phyloP scores from a whole-genome alignment of 768 basidiomycete species.

The Boletus vermiculosoides region DNA sequence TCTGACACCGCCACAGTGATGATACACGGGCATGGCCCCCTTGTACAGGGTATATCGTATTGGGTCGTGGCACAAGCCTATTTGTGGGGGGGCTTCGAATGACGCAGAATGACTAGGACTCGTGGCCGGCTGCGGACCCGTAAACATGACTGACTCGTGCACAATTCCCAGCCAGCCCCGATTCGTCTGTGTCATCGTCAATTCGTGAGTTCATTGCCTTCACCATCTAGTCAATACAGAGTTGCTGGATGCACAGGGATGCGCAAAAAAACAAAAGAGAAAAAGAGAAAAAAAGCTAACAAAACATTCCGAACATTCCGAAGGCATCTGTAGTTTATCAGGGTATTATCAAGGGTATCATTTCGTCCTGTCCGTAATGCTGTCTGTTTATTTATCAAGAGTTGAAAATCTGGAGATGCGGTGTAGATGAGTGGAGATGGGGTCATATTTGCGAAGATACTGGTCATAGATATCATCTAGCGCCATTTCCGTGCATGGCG shows the following conservation, averaged over 20 bases:
- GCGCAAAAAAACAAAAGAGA: background rate
- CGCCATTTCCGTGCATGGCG: constrained; percentile 4
- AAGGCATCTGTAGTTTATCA: constrained; percentile 2
- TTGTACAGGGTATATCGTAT: background rate
- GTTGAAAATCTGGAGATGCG: constrained; percentile 4
- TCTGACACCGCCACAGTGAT: constrained; percentile 5
- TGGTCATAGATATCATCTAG: constrained; percentile 4
- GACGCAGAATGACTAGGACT: constrained; percentile 3
- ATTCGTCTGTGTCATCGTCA: background rate
- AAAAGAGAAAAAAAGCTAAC: background rate
- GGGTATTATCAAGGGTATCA: constrained; percentile 28
- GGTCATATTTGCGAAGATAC: constrained; percentile 5
- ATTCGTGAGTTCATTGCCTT: background rate
- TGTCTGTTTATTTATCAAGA: constrained; percentile 1
- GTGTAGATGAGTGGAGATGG: constrained; percentile 6
- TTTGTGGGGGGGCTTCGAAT: background rate
- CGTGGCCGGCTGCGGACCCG: background rate
- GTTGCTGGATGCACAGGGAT: background rate
- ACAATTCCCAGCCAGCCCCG: background rate
- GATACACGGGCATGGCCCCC: background rate
- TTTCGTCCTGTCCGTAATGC: constrained; percentile 9
- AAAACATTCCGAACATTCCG: constrained; percentile 13
- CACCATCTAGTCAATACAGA: constrained; percentile 17
- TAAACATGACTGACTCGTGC: background rate
- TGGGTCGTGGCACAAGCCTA: background rate